Percentiles rank a stretch among this genome's conserved stretches.
Evolutionary conservation across 2,329 filamentous ascomycete genomes (phyloP).

Genomic region (Grosmannia clavigera): DNA sequence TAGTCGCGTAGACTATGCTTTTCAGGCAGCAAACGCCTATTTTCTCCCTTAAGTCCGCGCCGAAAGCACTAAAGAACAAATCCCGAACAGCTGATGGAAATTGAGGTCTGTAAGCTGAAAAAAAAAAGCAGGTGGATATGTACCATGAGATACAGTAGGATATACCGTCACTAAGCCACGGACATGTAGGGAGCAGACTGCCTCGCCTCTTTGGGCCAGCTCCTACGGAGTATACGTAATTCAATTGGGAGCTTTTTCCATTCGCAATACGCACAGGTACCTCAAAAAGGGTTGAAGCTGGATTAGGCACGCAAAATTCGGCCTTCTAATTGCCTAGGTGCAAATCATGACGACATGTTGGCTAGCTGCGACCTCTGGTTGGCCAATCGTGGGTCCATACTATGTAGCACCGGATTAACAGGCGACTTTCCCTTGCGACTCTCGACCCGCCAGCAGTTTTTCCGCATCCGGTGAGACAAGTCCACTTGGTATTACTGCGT

Average conservation of each 20-base stretch:
- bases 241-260: background rate
- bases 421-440: background rate
- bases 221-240: background rate
- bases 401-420: background rate
- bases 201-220: background rate
- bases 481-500: background rate
- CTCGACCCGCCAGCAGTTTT: background rate
- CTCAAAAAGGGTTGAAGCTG: background rate
- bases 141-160: too few relatives aligned
- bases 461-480: background rate
- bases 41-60: background rate
- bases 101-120: background rate
- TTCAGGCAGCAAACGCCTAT: background rate
- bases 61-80: background rate
- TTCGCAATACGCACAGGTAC: background rate
- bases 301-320: background rate
- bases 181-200: background rate
- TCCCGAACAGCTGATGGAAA: background rate
- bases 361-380: conserved; percentile 7
- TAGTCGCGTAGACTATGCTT: background rate
- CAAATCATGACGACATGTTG: conserved; percentile 13
- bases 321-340: background rate
- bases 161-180: too few relatives aligned
- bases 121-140: too few relatives aligned
- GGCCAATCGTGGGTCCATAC: conserved; percentile 2